phyloP scores from a whole-genome alignment of 2,329 filamentous ascomycete species.

The Fusarium nematophilum region DNA sequence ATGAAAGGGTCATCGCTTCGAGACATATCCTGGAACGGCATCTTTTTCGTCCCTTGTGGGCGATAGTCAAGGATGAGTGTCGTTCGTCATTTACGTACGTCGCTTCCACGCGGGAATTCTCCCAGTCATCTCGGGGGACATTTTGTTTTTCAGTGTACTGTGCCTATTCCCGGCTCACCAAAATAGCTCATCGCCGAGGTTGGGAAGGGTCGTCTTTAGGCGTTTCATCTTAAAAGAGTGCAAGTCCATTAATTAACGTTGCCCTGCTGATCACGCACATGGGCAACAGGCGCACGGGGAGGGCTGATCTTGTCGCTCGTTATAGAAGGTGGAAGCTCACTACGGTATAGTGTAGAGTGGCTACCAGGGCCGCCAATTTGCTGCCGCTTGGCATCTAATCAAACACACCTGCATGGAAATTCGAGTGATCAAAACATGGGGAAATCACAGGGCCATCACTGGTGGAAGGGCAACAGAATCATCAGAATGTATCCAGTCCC shows the following conservation, averaged over 20 bases:
- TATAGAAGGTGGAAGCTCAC: constrained; percentile 8
- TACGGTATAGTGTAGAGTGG: background rate
- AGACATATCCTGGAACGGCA: constrained; percentile 3
- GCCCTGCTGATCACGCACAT: constrained; percentile 3
- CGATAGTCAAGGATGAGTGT: background rate
- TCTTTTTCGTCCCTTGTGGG: background rate
- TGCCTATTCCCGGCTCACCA: too few relatives aligned
- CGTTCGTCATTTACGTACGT: too few relatives aligned
- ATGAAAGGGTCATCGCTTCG: constrained; percentile 1
- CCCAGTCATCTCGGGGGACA: too few relatives aligned
- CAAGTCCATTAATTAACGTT: constrained; percentile 22
- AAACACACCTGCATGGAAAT: constrained; percentile 2
- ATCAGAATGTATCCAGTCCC: constrained; percentile 18
- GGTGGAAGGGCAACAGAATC: background rate
- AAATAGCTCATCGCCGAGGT: too few relatives aligned
- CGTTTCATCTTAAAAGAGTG: constrained; percentile 24
- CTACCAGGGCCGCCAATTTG: constrained; percentile 14
- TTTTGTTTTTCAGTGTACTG: too few relatives aligned
- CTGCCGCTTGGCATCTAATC: constrained; percentile 17
- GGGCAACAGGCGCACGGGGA: background rate
- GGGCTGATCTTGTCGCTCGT: background rate
- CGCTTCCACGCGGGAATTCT: too few relatives aligned
- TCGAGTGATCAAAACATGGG: constrained; percentile 1
- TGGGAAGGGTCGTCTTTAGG: background rate
- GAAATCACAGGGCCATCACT: constrained; percentile 12